phyloP scores from a whole-genome alignment of 768 basidiomycete species.

The Boletellus sp. region DNA sequence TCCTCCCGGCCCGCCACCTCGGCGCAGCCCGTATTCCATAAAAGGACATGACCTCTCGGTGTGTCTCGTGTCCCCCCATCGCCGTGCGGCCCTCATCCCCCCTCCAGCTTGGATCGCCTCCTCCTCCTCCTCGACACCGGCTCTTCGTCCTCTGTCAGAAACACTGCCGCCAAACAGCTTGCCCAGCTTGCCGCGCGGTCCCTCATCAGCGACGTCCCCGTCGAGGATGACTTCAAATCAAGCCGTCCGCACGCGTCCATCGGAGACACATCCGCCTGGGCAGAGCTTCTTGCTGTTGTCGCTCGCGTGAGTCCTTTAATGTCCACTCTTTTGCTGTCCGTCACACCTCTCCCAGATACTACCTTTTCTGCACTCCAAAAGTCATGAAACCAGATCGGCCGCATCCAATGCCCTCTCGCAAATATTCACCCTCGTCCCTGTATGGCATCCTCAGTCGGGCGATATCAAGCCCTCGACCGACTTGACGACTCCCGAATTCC shows the following conservation, averaged over 20 bases:
- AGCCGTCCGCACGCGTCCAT: slow-evolving; percentile 54
- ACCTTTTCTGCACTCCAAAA: slow-evolving; percentile 87
- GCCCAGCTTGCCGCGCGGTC: slow-evolving; percentile 87
- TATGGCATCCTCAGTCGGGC: slow-evolving; percentile 53
- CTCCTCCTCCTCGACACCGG: slow-evolving; percentile 94
- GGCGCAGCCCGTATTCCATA: slow-evolving; percentile 54
- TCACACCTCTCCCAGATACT: slow-evolving; percentile 55
- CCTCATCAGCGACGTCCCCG: slow-evolving; percentile 76
- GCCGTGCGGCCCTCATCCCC: neutral
- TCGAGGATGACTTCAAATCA: slow-evolving; percentile 71
- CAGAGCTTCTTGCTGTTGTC: slow-evolving; percentile 85
- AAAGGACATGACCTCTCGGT: slow-evolving; percentile 77
- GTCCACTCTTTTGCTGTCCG: neutral
- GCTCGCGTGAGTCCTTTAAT: slow-evolving; percentile 56
- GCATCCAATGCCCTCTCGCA: slow-evolving; percentile 86
- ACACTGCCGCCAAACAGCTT: slow-evolving; percentile 95
- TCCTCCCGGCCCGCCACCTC: slow-evolving; percentile 37
- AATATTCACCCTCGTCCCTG: slow-evolving; percentile 79
- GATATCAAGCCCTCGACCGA: slow-evolving; percentile 25
- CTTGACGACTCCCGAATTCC: slow-evolving; percentile 52
- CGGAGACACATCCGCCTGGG: slow-evolving; percentile 77
- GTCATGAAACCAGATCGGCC: slow-evolving; percentile 87
- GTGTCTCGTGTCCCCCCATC: slow-evolving; percentile 6
- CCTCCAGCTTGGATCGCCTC: slow-evolving; percentile 87
- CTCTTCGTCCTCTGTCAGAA: slow-evolving; percentile 82